These are phyloP conservation scores for Trichosporon faecale DNA, from an alignment of 1,284 basidiomycete genomes.

Conservation along the genomic window DNA sequence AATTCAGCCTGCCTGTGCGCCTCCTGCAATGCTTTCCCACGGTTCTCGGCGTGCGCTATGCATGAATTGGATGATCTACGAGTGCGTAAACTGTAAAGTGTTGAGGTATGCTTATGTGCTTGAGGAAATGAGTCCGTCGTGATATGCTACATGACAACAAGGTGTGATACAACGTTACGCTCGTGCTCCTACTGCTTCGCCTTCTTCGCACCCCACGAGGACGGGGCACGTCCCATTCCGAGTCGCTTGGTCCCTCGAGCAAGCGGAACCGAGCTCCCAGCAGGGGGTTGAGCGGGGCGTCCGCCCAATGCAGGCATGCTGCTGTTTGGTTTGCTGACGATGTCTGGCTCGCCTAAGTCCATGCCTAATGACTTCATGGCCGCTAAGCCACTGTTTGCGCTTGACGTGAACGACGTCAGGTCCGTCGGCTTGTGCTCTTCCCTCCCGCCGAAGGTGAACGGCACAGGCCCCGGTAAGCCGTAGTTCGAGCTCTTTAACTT, in stretches of 20 bases:
- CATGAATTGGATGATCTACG: not conserved
- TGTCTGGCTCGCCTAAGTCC: not conserved
- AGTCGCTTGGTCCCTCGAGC: constrained; percentile 44
- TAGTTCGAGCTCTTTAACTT: constrained; percentile 37
- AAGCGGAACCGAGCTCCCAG: constrained; percentile 16
- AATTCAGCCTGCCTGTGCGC: not conserved
- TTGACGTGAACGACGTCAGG: constrained; percentile 29
- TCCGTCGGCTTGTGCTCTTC: constrained; percentile 21
- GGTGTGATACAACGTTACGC: not conserved
- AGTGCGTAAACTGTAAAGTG: not conserved
- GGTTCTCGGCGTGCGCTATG: not conserved
- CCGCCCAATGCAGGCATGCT: not conserved
- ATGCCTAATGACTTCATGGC: constrained; percentile 33
- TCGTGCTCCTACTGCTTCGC: constrained; percentile 8
- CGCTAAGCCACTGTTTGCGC: constrained; percentile 34
- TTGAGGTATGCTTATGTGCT: not conserved
- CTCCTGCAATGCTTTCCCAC: not conserved
- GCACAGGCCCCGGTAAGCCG: constrained; percentile 38
- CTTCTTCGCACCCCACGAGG: constrained; percentile 41
- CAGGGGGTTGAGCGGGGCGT: constrained; percentile 25
- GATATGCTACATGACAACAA: constrained; percentile 3
- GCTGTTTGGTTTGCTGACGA: constrained; percentile 12
- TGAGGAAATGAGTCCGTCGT: not conserved
- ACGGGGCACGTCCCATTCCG: constrained; percentile 42
- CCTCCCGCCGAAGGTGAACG: constrained; percentile 40